Evolutionary conservation across 352 stramenopile species (phyloP).

Genomic region (Pythium scleroteichum): DNA sequence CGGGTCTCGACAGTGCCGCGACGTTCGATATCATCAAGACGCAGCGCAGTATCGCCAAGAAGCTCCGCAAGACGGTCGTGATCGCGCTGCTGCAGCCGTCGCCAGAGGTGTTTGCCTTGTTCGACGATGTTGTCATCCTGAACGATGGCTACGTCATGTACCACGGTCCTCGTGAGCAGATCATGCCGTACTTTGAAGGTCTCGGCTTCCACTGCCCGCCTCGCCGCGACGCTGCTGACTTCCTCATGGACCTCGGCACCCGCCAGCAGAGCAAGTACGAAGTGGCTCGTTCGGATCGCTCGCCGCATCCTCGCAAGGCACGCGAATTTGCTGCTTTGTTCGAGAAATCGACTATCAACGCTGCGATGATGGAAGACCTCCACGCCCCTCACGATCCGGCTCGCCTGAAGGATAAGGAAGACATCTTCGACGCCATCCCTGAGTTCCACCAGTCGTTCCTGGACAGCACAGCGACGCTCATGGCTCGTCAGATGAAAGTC

Average conservation of each 20-base stretch:
- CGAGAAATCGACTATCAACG: conserved; percentile 19
- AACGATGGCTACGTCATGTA: conserved; percentile 47
- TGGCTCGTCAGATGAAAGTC: conserved; percentile 47
- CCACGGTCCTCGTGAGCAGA: conserved; percentile 33
- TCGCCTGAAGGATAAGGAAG: conserved; percentile 71
- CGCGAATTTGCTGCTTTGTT: conserved; percentile 28
- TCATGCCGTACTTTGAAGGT: conserved; percentile 35
- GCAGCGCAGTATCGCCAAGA: conserved; percentile 36
- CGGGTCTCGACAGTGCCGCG: conserved; percentile 88
- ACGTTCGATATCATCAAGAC: conserved; percentile 86
- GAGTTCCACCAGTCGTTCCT: conserved; percentile 11
- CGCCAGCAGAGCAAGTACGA: conserved; percentile 19
- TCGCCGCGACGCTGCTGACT: conserved; percentile 28
- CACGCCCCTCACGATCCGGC: conserved; percentile 87
- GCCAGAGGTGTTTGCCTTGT: conserved; percentile 32
- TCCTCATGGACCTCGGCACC: conserved; percentile 24
- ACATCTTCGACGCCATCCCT: neutral
- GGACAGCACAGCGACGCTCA: neutral
- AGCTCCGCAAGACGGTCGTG: conserved; percentile 37
- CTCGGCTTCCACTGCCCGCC: conserved; percentile 30
- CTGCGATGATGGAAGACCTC: conserved; percentile 60
- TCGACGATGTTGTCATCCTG: conserved; percentile 39
- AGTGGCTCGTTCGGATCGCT: neutral
- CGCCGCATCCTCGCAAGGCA: neutral
- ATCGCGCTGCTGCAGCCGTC: conserved; percentile 37